Evolutionary conservation across 2,329 filamentous ascomycete genomes (phyloP).

Genomic region (Calonectria fujianensis): DNA sequence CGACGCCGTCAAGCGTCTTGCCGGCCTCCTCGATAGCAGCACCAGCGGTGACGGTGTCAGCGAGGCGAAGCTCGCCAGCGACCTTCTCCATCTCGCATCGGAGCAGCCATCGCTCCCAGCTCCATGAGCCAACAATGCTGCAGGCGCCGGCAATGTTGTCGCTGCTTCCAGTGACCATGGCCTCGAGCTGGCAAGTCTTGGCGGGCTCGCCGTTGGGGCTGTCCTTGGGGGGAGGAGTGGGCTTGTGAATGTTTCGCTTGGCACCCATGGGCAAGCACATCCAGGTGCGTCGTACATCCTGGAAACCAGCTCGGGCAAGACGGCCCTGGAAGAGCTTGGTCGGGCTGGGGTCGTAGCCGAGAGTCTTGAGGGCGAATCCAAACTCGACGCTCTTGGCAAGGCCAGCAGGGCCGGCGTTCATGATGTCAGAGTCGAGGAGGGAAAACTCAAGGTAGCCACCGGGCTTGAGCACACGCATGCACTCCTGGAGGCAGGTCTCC

Average conservation of each 20-base stretch:
- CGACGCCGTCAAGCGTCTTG: slow-evolving; percentile 76
- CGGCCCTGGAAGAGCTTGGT: slow-evolving; percentile 88
- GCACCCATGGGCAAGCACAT: slow-evolving; percentile 89
- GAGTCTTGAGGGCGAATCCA: slow-evolving; percentile 89
- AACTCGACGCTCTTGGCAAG: slow-evolving; percentile 94
- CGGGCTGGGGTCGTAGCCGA: slow-evolving; percentile 91
- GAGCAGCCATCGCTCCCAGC: slow-evolving; percentile 97
- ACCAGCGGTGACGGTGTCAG: slow-evolving; percentile 71
- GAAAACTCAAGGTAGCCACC: slow-evolving; percentile 95
- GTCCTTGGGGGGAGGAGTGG: slow-evolving; percentile 59
- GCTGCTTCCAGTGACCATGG: slow-evolving; percentile 79
- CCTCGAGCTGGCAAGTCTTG: slow-evolving; percentile 74
- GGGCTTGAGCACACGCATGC: slow-evolving; percentile 92
- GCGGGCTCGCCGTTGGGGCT: slow-evolving; percentile 64
- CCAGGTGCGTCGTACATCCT: slow-evolving; percentile 89
- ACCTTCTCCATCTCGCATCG: slow-evolving; percentile 89
- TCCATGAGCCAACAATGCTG: slow-evolving; percentile 89
- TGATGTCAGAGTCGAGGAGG: slow-evolving; percentile 91
- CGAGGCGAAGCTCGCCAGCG: slow-evolving; percentile 78
- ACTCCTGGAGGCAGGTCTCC: slow-evolving; percentile 89
- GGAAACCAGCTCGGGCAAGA: slow-evolving; percentile 84
- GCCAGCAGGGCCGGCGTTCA: slow-evolving; percentile 86
- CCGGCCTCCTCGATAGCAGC: slow-evolving; percentile 73
- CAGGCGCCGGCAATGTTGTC: slow-evolving; percentile 84
- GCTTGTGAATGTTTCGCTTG: slow-evolving; percentile 58